Base-by-base conservation (phyloP, 768 basidiomycete species). In the Suillus luteus region DNA sequence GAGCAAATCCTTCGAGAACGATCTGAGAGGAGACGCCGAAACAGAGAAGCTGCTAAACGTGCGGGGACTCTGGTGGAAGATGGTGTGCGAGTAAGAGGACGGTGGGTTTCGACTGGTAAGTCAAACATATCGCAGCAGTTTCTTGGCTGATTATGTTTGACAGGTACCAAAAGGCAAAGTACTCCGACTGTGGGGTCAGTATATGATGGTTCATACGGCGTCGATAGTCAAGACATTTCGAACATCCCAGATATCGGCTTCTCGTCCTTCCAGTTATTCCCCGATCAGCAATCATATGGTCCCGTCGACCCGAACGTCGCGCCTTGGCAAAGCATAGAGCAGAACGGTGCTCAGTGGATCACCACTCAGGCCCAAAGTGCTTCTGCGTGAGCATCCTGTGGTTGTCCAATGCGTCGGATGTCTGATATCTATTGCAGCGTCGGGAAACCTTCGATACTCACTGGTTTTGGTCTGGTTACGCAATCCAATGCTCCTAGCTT, bases 221-320 rank as follows among this genome's bases (percentile, higher is more conserved):
- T 90, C 22, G 89, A 91, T 70, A 85, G 82, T 62, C 83, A 87
- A 67, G 89, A 90, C 65, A 86, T 90, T 59, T 65, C 80, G 61
- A 83, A 73, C 60, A 86, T 86, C 62, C 84, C 85, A 0, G 46
- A 82, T 12, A 84, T 90, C 64, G 83, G 81, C 7, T 88, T 87
- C 67, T 76, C 80, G 38, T 79, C 85, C 19, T 88, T 88, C 80
- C 86, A 84, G 63, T 66, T 89, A 31, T 89, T 90, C 81, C 88
- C 89, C 22, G 87, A 91, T 69, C 89, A 90, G 71, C 80, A 84
- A 64, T 70, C 73, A 43, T 89, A 88, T 67, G 82, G 76, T 37
- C 63, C 79, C 27, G 68, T 72, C 33, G 85, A 87, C 70, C 81
- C 84, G 17, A 79, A 76, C 64, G 72, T 85, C 59, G 74, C 83